These are phyloP conservation scores for Tolypocladium amazonense DNA, from an alignment of 2,329 filamentous ascomycete species.

Conservation along the genomic window DNA sequence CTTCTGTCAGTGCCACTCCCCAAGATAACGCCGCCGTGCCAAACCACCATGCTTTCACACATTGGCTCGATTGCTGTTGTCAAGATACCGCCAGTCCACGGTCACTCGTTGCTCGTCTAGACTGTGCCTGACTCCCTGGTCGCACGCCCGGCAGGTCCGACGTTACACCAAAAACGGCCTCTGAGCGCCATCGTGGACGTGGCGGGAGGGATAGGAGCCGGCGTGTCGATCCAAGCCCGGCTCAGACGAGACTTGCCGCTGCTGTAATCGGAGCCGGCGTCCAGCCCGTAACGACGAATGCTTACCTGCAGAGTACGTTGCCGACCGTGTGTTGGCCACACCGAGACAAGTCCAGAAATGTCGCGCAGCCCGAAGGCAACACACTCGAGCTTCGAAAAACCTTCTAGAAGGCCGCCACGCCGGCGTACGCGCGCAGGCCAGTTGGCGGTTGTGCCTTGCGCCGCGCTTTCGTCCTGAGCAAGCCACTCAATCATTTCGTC, in stretches of 20 bases:
- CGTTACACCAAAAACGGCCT: not conserved
- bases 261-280: not conserved
- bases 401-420: not conserved
- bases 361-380: not conserved
- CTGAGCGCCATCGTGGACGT: not conserved
- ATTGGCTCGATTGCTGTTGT: not conserved
- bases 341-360: not conserved
- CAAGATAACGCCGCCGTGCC: not conserved
- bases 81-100: not conserved
- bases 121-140: not conserved
- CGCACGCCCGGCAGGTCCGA: not conserved
- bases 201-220: not conserved
- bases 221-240: not conserved
- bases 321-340: too few species aligned
- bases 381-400: not conserved
- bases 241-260: not conserved
- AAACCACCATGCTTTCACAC: not conserved
- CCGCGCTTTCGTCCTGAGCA: not conserved
- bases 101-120: not conserved
- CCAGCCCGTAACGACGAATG: too few species aligned
- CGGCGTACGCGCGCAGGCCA: not conserved
- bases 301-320: too few species aligned
- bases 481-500: not conserved
- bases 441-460: not conserved
- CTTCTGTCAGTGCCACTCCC: not conserved